These are phyloP conservation scores for Solanum ahanhuiri DNA, from an alignment of 257 asterid genomes.

Conservation along the genomic window DNA sequence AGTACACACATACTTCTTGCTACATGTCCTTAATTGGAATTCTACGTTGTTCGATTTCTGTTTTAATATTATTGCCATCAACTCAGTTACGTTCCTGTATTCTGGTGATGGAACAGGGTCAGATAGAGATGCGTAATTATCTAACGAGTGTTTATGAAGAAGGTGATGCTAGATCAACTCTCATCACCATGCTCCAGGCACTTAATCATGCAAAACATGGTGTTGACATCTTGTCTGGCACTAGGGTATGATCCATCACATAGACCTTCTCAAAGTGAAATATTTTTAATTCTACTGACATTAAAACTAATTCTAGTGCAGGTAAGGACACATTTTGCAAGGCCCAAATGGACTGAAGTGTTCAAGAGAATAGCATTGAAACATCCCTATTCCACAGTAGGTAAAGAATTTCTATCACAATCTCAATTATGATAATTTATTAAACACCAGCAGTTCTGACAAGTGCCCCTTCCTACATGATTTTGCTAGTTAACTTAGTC, in stretches of 20 bases:
- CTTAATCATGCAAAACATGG: slow-evolving; percentile 92
- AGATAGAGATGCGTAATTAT: slow-evolving; percentile 90
- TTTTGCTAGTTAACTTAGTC: background rate
- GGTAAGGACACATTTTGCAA: slow-evolving; percentile 48
- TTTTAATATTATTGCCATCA: background rate
- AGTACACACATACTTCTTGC: background rate
- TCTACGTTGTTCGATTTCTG: background rate
- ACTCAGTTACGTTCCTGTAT: background rate
- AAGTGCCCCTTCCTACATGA: background rate
- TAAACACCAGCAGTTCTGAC: background rate
- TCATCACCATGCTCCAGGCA: slow-evolving; percentile 91
- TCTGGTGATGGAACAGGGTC: slow-evolving; percentile 46
- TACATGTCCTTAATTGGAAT: background rate
- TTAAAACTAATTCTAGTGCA: slow-evolving; percentile 16
- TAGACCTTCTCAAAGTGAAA: background rate
- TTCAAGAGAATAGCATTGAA: slow-evolving; percentile 64
- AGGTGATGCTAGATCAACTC: slow-evolving; percentile 90
- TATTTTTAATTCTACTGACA: background rate
- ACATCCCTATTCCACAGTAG: slow-evolving; percentile 72
- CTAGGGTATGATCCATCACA: slow-evolving; percentile 43
- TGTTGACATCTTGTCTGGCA: slow-evolving; percentile 85
- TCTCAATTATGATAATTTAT: background rate
- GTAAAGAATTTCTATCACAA: slow-evolving; percentile 21
- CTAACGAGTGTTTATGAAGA: slow-evolving; percentile 89
- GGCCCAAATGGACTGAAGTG: slow-evolving; percentile 64